Evolutionary conservation across 306 rosid genomes (phyloP).

Genomic region (Canavalia ensiformis): DNA sequence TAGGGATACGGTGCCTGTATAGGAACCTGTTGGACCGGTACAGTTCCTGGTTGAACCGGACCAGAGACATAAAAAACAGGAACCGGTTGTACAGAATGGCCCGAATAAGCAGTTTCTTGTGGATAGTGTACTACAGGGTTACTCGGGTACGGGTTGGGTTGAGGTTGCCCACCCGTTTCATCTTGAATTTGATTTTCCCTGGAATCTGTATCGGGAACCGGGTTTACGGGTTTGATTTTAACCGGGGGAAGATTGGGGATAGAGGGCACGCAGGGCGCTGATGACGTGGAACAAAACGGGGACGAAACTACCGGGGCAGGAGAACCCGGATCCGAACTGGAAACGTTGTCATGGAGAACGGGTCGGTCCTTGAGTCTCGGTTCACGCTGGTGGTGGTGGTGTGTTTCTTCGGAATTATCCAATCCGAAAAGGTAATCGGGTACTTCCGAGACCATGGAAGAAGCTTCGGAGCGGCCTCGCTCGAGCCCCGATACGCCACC

Average conservation of each 20-base stretch:
- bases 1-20: conserved; percentile 58
- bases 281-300: conserved; percentile 72
- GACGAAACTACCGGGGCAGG: conserved; percentile 70
- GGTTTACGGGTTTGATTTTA: conserved; percentile 66
- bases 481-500: conserved; percentile 68
- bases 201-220: conserved; percentile 48
- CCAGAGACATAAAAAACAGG: conserved; percentile 65
- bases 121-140: conserved; percentile 56
- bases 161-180: conserved; percentile 50
- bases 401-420: conserved; percentile 72
- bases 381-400: conserved; percentile 47
- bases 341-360: conserved; percentile 55
- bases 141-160: conserved; percentile 44
- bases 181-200: conserved; percentile 49
- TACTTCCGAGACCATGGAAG: conserved; percentile 86
- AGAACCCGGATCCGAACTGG: conserved; percentile 84
- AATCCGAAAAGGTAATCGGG: conserved; percentile 94
- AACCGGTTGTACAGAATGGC: conserved; percentile 53
- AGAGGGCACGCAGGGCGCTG: conserved; percentile 55
- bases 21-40: conserved; percentile 57
- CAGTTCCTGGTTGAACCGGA: conserved; percentile 57
- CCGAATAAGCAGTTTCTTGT: conserved; percentile 52
- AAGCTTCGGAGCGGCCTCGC: conserved; percentile 86
- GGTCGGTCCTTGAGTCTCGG: conserved; percentile 56
- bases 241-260: conserved; percentile 85